These are phyloP conservation scores for Craterostigma plantagineum DNA, from an alignment of 257 asterid genomes.

Conservation along the genomic window DNA sequence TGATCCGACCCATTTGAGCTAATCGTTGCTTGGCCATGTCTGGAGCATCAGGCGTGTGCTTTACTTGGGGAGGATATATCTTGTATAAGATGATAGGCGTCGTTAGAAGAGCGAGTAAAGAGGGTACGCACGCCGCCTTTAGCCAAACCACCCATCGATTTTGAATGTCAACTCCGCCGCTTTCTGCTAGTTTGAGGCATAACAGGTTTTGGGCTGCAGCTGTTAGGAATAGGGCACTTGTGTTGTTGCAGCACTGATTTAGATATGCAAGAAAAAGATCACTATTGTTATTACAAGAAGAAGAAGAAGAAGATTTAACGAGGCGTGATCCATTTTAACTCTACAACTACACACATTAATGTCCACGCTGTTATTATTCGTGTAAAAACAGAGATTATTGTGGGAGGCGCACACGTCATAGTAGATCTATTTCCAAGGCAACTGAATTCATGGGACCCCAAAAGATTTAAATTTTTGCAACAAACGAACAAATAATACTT, in stretches of 20 bases:
- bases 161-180: slow-evolving; percentile 45
- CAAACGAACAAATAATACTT: slow-evolving; percentile 5
- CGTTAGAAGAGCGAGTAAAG: slow-evolving; percentile 19
- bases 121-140: slow-evolving; percentile 39
- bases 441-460: not conserved
- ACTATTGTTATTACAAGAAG: no score
- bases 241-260: slow-evolving; percentile 43
- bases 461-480: not conserved
- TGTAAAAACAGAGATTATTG: no score
- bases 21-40: slow-evolving; percentile 40
- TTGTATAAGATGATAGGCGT: slow-evolving; percentile 45
- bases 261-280: no score
- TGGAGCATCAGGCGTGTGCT: slow-evolving; percentile 68
- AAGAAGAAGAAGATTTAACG: no score
- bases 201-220: slow-evolving; percentile 78
- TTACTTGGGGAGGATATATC: slow-evolving; percentile 56
- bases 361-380: no score
- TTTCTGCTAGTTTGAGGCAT: slow-evolving; percentile 56
- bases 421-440: not conserved
- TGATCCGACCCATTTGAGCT: slow-evolving; percentile 57
- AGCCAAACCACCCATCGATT: slow-evolving; percentile 68
- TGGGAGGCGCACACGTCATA: no score
- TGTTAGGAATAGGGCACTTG: slow-evolving; percentile 71
- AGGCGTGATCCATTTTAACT: no score
- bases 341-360: no score